Evolutionary conservation across 176 grass and related monocot species (phyloP).

Genomic region (Typha latifolia): DNA sequence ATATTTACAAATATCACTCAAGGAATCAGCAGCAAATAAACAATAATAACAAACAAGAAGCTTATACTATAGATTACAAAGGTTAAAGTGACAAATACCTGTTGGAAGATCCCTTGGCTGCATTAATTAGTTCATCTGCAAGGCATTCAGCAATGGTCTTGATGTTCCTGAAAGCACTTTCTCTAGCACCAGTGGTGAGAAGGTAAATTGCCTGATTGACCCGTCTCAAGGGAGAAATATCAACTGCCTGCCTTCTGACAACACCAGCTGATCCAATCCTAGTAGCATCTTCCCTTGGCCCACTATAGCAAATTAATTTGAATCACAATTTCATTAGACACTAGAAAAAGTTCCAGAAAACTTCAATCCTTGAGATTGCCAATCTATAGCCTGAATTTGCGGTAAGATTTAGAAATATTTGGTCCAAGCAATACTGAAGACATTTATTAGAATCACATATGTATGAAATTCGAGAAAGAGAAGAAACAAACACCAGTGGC

Average conservation of each 20-base stretch:
- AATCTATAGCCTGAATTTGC: too few species aligned
- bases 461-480: too few species aligned
- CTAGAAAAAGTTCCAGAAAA: too few species aligned
- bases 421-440: too few species aligned
- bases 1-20: background rate
- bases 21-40: background rate
- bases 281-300: slow-evolving; percentile 59
- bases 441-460: too few species aligned
- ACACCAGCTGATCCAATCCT: slow-evolving; percentile 76
- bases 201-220: slow-evolving; percentile 86
- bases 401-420: too few species aligned
- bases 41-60: background rate
- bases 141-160: slow-evolving; percentile 87
- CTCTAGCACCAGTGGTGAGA: slow-evolving; percentile 63
- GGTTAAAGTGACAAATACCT: slow-evolving; percentile 26
- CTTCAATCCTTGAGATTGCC: too few species aligned
- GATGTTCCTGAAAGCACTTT: slow-evolving; percentile 75
- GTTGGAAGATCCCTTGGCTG: slow-evolving; percentile 74
- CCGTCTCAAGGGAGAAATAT: slow-evolving; percentile 67
- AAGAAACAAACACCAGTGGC: too few species aligned
- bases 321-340: too few species aligned
- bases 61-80: background rate
- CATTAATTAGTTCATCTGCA: slow-evolving; percentile 61
- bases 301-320: slow-evolving; percentile 10
- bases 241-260: slow-evolving; percentile 77